Percentiles rank a stretch among this genome's conserved stretches.
phyloP scores from a whole-genome alignment of 1,139 yeast species.

The Zygosaccharomyces pseudobailii region DNA sequence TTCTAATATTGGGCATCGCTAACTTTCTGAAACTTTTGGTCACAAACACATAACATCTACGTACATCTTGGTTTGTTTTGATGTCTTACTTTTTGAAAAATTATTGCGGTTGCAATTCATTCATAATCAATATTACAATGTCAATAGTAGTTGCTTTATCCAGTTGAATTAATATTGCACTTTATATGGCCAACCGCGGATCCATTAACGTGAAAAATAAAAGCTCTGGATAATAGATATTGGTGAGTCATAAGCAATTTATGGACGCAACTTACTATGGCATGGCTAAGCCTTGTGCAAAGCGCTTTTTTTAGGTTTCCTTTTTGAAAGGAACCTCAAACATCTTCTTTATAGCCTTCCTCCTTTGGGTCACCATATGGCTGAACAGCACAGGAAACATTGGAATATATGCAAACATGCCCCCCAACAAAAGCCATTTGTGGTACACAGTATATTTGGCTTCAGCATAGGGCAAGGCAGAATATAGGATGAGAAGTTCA shows the following conservation, averaged over 20 bases:
- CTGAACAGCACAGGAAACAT: conserved; percentile 81
- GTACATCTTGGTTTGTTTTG: not conserved
- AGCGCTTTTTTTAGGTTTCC: not conserved
- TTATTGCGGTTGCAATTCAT: not conserved
- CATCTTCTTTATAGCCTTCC: conserved; percentile 48
- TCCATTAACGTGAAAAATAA: not conserved
- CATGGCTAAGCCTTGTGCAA: not conserved
- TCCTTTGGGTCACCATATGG: conserved; percentile 87
- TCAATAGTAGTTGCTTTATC: not conserved
- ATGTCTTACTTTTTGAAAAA: not conserved
- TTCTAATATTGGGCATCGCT: not conserved
- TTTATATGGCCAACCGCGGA: not conserved
- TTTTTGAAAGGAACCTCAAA: conserved; percentile 8
- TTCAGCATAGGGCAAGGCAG: conserved; percentile 63
- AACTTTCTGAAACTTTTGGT: not conserved
- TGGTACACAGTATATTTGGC: conserved; percentile 47
- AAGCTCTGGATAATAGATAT: not conserved
- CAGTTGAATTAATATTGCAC: not conserved
- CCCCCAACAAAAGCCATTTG: conserved; percentile 50
- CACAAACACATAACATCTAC: not conserved
- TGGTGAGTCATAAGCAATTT: not conserved
- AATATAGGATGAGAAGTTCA: conserved; percentile 66
- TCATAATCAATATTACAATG: not conserved
- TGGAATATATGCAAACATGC: conserved; percentile 69
- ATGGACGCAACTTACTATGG: not conserved